Evolutionary conservation across 2,329 filamentous ascomycete species (phyloP).

Genomic region (Colletotrichum filicis): DNA sequence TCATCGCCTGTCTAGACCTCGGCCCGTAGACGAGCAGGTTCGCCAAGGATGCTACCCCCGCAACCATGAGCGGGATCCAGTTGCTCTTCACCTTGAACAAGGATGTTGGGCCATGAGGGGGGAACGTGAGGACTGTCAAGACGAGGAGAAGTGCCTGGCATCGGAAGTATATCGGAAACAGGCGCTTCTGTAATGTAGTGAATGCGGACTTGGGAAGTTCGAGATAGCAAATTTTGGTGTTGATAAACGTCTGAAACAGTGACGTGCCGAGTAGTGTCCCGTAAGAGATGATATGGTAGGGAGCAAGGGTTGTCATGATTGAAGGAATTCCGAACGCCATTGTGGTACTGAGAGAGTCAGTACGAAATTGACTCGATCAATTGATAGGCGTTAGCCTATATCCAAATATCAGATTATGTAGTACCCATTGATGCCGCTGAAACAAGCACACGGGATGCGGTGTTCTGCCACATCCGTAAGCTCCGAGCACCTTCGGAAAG

Average conservation of each 20-base stretch:
- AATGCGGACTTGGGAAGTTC: slow-evolving; percentile 49
- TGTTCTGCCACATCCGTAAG: background rate
- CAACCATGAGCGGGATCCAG: slow-evolving; percentile 48
- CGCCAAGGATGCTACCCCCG: slow-evolving; percentile 43
- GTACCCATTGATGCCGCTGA: background rate
- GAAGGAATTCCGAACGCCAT: background rate
- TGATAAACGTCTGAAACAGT: slow-evolving; percentile 52
- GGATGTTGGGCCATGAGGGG: slow-evolving; percentile 44
- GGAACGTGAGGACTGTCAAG: slow-evolving; percentile 46
- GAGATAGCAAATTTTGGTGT: slow-evolving; percentile 48
- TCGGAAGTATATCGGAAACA: slow-evolving; percentile 55
- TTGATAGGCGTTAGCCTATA: too few relatives aligned
- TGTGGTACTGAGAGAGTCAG: background rate
- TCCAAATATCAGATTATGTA: background rate
- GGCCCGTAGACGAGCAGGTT: slow-evolving; percentile 52
- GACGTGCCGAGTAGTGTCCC: slow-evolving; percentile 52
- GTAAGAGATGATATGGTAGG: slow-evolving; percentile 51
- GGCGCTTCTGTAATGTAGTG: slow-evolving; percentile 49
- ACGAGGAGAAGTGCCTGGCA: slow-evolving; percentile 48
- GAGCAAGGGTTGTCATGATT: slow-evolving; percentile 37
- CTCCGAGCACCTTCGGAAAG: slow-evolving; percentile 19
- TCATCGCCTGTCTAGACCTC: slow-evolving; percentile 45
- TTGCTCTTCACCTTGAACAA: slow-evolving; percentile 42
- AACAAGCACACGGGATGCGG: background rate
- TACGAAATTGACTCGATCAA: background rate